Percentiles rank a stretch among this genome's conserved stretches.
These are phyloP conservation scores for Solanum commersonii DNA, from an alignment of 257 asterid genomes.

Conservation along the genomic window DNA sequence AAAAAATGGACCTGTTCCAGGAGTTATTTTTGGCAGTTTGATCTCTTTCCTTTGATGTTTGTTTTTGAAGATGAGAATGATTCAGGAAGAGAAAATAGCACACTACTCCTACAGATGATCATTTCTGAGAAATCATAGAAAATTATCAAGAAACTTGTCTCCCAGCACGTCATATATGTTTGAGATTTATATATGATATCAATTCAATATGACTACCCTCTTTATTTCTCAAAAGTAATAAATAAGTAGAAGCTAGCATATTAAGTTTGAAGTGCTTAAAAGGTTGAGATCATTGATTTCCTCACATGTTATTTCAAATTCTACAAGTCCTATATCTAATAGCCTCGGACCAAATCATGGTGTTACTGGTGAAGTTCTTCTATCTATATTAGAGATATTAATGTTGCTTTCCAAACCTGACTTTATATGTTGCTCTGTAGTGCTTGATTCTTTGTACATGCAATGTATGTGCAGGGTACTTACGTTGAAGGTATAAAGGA, in stretches of 20 bases:
- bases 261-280: not conserved
- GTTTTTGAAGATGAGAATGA: not conserved
- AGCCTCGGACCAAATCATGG: not conserved
- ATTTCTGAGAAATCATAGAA: not conserved
- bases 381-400: not conserved
- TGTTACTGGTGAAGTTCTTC: not conserved
- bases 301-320: not conserved
- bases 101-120: not conserved
- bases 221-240: not conserved
- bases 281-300: not conserved
- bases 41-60: not conserved
- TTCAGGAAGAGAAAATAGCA: not conserved
- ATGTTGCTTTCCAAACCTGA: not conserved
- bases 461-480: constrained; percentile 57
- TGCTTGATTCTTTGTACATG: constrained; percentile 1
- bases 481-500: constrained; percentile 98
- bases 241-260: not conserved
- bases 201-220: not conserved
- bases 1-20: not conserved
- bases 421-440: not conserved
- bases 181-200: not conserved
- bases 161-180: not conserved
- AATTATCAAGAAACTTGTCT: not conserved
- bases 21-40: not conserved
- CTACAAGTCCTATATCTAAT: not conserved